Conservation (phyloP, 192 early-diverging fungal genomes). For the Mortierella claussenii region DNA sequence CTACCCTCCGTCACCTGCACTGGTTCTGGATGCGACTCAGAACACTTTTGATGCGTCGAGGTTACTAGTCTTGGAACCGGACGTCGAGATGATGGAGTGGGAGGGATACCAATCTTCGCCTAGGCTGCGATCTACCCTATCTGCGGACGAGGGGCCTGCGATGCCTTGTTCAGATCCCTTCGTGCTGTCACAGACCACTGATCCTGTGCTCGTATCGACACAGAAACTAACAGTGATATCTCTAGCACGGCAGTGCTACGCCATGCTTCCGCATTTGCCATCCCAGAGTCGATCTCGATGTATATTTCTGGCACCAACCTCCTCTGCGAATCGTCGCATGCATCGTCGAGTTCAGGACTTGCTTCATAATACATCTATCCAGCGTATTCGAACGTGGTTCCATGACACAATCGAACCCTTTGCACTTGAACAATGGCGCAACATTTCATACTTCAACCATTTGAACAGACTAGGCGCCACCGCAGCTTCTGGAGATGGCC, state of each 20-base stretch:
- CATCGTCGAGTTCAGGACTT: slow-evolving; percentile 21
- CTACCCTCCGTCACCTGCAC: too few relatives aligned
- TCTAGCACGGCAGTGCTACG: slow-evolving; percentile 8
- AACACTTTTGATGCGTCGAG: not conserved
- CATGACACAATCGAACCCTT: slow-evolving; percentile 20
- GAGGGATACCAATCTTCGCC: slow-evolving; percentile 17
- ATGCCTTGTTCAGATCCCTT: not conserved
- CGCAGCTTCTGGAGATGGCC: not conserved
- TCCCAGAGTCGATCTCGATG: slow-evolving; percentile 20
- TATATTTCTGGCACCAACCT: slow-evolving; percentile 17
- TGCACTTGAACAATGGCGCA: slow-evolving; percentile 32
- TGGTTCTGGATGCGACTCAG: not conserved
- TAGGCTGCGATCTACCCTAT: slow-evolving; percentile 2
- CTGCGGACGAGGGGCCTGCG: not conserved
- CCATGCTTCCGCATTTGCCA: slow-evolving; percentile 20
- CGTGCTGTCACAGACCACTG: too few relatives aligned
- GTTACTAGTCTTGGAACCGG: not conserved
- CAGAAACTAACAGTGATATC: not conserved
- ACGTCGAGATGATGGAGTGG: slow-evolving; percentile 20
- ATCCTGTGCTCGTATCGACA: too few relatives aligned
- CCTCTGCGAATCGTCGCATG: not conserved
- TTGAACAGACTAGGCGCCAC: not conserved
- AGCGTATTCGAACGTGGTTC: slow-evolving; percentile 31
- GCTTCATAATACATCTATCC: slow-evolving; percentile 30
- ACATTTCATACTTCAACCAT: slow-evolving; percentile 9